These are phyloP conservation scores for Pestalotiopsis sp. DNA, from an alignment of 2,329 filamentous ascomycete species.

Conservation along the genomic window DNA sequence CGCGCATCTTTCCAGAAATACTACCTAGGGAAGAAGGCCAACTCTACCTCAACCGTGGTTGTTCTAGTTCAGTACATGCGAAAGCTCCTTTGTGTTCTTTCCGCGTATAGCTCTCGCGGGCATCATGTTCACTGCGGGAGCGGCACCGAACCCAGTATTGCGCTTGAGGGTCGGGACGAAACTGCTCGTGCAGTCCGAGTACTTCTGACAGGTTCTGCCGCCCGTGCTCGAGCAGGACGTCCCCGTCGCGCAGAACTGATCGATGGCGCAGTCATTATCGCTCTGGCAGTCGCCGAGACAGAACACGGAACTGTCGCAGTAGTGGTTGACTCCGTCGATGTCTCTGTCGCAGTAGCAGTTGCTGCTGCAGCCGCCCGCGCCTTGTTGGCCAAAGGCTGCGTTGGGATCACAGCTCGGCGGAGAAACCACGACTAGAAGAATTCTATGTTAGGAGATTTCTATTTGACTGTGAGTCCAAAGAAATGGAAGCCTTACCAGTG, in stretches of 20 bases:
- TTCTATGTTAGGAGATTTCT: background rate
- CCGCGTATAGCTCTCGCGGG: background rate
- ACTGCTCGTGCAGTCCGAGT: background rate
- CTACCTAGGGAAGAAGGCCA: too few species aligned
- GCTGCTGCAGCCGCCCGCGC: background rate
- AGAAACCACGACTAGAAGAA: background rate
- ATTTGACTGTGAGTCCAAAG: background rate
- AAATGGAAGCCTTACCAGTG: background rate
- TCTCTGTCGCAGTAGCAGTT: background rate
- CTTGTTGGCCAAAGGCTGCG: background rate
- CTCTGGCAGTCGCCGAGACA: background rate
- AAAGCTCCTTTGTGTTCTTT: background rate
- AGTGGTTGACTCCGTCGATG: background rate
- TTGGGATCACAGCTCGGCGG: background rate
- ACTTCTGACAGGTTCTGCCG: background rate
- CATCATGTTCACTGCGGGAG: background rate
- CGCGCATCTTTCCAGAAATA: too few species aligned
- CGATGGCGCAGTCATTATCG: background rate
- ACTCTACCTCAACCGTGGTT: too few species aligned
- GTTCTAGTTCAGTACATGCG: background rate
- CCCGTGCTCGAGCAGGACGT: background rate
- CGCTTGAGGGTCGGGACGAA: background rate
- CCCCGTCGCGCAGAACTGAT: background rate
- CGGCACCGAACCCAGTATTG: background rate
- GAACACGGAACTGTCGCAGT: background rate